Base-by-base conservation (phyloP, 805 yeast species). In the Ogataea populi-albae region DNA sequence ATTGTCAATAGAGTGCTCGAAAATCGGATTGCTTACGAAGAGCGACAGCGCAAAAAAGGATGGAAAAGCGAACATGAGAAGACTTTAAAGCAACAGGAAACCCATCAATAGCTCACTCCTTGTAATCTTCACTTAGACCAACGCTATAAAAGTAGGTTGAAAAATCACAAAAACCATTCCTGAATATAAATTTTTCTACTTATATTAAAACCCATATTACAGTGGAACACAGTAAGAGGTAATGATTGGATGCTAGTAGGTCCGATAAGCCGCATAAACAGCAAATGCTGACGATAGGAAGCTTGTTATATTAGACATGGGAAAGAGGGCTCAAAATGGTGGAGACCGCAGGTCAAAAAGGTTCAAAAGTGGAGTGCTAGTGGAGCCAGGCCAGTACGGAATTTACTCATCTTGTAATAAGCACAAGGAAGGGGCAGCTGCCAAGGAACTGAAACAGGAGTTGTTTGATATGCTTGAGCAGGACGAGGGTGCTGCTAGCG, bases 341-440 rank as follows among this genome's bases (percentile, higher is more conserved):
- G 47, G 47, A 4, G 42, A 47, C 4, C 30, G 43, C 9, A 34
- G 36, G 9, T 30, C 41, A 17, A 62, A 61, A 38, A 64, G 66
- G 59, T 75, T 65, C 58, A 75, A 73, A 47, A 45, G 56, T 5
- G 65, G 68, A 14, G 53, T 65, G 2, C 65, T 76, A 35, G 60
- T 89, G 14, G 96, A 89, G 51, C 95, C 96, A 0, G 82, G 82
- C 25, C 84, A 93, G 36, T 65, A 81, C 24, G 98, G 98, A 0
- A 70, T 93, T 1, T 93, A 85, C 60, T 95, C 88, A 9, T 85
- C 98, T 0, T 91, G 97, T 59, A 75, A 78, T 32, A 71, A 96
- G 49, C 82, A 83, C 24, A 78, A 81, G 40, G 98, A 93, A 57
- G 71, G 71, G 35, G 78, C 73, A 35, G 86, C 94, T 41, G 72